Evolutionary conservation across 176 grass and related monocot species (phyloP).

Genomic region (Tuctoria greenei): DNA sequence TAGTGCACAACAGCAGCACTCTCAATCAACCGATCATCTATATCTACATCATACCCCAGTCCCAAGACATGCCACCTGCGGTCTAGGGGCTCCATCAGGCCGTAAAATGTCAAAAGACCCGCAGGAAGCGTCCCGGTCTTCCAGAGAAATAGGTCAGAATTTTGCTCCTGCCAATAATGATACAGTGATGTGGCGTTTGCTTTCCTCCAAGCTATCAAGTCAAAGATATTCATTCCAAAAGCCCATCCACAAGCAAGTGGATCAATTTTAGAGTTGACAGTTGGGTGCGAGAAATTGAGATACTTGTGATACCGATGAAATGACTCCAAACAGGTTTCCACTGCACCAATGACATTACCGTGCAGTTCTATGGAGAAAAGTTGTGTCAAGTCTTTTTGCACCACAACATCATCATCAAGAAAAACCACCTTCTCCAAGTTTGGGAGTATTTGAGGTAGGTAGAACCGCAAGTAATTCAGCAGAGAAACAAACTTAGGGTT

Average conservation of each 20-base stretch:
- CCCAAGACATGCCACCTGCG: conserved; percentile 97
- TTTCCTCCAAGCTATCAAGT: conserved; percentile 95
- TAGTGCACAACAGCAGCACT: conserved; percentile 95
- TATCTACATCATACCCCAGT: conserved; percentile 86
- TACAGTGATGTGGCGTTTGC: conserved; percentile 67
- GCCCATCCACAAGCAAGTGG: conserved; percentile 95
- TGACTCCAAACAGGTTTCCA: conserved; percentile 96
- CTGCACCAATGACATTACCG: conserved; percentile 95
- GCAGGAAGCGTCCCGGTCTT: conserved; percentile 79
- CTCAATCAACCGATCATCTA: conserved; percentile 94
- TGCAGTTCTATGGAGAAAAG: conserved; percentile 92
- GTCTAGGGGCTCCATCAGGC: conserved; percentile 88
- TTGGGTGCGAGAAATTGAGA: conserved; percentile 84
- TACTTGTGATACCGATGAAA: conserved; percentile 98
- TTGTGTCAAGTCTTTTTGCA: conserved; percentile 92
- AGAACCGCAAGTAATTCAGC: conserved; percentile 91
- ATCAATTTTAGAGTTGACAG: conserved; percentile 86
- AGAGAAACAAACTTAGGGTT: conserved; percentile 65
- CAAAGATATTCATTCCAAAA: conserved; percentile 98
- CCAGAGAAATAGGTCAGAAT: conserved; percentile 84
- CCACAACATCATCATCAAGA: conserved; percentile 98
- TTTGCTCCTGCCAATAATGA: conserved; percentile 93
- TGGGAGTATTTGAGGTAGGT: conserved; percentile 90
- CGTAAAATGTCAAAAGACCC: conserved; percentile 88
- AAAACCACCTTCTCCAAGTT: conserved; percentile 94